Conservation (phyloP, 1,139 yeast genomes). For the Blastobotrys raffinosifermentans region DNA sequence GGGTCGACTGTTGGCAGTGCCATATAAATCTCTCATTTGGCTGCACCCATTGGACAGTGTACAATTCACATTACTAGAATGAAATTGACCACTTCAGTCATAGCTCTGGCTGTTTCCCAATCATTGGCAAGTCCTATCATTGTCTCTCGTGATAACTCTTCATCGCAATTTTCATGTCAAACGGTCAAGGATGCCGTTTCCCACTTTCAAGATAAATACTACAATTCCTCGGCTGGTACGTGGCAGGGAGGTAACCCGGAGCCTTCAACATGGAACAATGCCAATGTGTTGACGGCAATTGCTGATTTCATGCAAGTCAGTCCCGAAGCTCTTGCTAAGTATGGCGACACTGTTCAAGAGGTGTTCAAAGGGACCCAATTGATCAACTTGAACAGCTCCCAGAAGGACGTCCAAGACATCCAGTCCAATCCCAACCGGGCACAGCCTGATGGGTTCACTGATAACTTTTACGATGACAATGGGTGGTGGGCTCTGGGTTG, state of each 20-base stretch:
- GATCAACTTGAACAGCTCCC: background rate
- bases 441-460: slow-evolving; percentile 11
- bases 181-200: background rate
- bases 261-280: slow-evolving; percentile 9
- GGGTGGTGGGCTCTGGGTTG: slow-evolving; percentile 17
- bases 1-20: too few species aligned
- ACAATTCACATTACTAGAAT: too few species aligned
- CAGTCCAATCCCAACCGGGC: slow-evolving; percentile 6
- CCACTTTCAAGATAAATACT: background rate
- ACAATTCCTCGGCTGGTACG: background rate
- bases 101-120: too few species aligned
- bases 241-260: too few species aligned
- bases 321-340: slow-evolving; percentile 1
- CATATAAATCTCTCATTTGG: too few species aligned
- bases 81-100: too few species aligned
- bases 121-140: too few species aligned
- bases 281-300: slow-evolving; percentile 11
- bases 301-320: slow-evolving; percentile 8
- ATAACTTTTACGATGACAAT: slow-evolving; percentile 13
- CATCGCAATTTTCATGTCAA: background rate
- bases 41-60: too few species aligned
- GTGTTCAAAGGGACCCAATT: too few species aligned
- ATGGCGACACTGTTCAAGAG: slow-evolving; percentile 9
- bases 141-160: too few species aligned
- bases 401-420: background rate